A percentile compares a stretch with the other conserved stretches of the same genome.
Conservation (phyloP, 2,329 filamentous ascomycete species). For the Cladosporium sp. region DNA sequence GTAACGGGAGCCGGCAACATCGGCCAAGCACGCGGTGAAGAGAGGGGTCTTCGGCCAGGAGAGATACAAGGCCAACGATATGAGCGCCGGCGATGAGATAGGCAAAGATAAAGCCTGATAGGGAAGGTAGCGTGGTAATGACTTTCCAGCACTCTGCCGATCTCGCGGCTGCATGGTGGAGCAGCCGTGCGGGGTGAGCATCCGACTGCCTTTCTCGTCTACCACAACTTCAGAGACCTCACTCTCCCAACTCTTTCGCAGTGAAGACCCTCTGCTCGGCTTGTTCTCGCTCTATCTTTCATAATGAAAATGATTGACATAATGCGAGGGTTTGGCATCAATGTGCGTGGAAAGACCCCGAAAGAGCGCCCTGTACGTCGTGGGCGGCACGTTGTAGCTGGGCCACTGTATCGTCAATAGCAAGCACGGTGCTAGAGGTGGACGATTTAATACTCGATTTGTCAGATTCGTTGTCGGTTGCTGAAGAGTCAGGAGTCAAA, state of each 20-base stretch:
- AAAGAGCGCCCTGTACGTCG: background rate
- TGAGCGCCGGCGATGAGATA: background rate
- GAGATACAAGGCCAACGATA: background rate
- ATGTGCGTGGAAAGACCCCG: no score
- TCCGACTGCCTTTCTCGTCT: no score
- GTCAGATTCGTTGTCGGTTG: no score
- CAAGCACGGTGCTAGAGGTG: background rate
- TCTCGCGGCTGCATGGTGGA: background rate
- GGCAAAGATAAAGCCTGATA: slow-evolving; percentile 8
- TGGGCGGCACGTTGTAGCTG: background rate
- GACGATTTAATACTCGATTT: no score
- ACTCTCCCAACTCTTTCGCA: no score
- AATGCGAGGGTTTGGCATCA: no score
- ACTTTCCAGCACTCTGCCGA: background rate
- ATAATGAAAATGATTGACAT: no score
- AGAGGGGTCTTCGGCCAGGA: background rate
- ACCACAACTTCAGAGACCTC: no score
- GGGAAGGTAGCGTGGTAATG: slow-evolving; percentile 9
- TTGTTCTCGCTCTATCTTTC: no score
- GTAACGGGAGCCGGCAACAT: background rate
- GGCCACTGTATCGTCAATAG: background rate
- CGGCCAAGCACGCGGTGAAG: background rate
- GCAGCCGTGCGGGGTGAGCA: background rate
- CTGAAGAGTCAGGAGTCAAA: no score
- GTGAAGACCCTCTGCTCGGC: no score